Percentiles rank a stretch among this genome's conserved stretches.
These are phyloP conservation scores for Stephania japonica DNA, from an alignment of 164 flowering plant genomes.

Conservation along the genomic window DNA sequence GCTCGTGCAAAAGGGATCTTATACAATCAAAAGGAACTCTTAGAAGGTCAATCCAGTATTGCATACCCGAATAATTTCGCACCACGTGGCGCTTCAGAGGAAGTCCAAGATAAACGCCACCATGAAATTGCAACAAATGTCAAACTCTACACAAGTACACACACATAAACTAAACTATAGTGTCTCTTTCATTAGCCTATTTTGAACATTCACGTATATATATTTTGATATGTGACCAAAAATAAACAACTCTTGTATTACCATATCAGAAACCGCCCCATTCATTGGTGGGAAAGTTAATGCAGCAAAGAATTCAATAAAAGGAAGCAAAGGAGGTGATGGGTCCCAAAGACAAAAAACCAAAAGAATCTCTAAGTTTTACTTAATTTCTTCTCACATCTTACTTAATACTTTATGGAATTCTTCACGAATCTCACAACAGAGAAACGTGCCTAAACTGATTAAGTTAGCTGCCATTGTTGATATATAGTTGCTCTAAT, in stretches of 20 bases:
- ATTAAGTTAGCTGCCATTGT: slow-evolving; percentile 9
- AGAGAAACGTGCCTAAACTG: slow-evolving; percentile 8
- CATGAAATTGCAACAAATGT: slow-evolving; percentile 11
- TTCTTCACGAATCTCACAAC: neutral
- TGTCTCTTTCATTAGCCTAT: slow-evolving; percentile 10
- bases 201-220: neutral
- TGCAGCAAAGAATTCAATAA: slow-evolving; percentile 1
- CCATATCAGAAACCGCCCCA: slow-evolving; percentile 18
- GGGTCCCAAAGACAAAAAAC: neutral
- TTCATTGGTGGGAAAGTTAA: slow-evolving; percentile 12
- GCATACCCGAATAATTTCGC: slow-evolving; percentile 10
- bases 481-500: neutral
- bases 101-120: slow-evolving; percentile 10
- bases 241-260: slow-evolving; percentile 3
- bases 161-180: neutral
- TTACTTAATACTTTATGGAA: neutral
- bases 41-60: slow-evolving; percentile 1
- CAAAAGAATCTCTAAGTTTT: neutral
- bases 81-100: slow-evolving; percentile 11
- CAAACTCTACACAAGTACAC: neutral
- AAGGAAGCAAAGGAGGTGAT: neutral
- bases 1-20: neutral
- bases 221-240: neutral
- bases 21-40: neutral
- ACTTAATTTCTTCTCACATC: neutral